These are phyloP conservation scores for Yarrowia hollandica DNA, from an alignment of 805 yeast genomes.

Conservation along the genomic window DNA sequence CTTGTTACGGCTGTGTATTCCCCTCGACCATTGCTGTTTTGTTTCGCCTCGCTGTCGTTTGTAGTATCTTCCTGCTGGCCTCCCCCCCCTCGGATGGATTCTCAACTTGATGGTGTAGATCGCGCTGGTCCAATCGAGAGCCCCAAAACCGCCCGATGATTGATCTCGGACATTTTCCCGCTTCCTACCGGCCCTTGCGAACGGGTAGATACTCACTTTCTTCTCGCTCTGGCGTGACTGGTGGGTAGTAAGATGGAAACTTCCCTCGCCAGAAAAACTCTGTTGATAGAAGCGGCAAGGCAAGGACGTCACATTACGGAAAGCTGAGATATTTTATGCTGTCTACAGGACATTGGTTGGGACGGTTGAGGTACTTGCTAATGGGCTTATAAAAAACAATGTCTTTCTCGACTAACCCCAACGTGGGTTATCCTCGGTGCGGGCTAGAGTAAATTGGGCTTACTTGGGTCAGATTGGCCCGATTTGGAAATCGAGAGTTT, in stretches of 20 bases:
- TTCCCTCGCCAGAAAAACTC: conserved; percentile 24
- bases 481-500: conserved; percentile 1
- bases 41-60: background rate
- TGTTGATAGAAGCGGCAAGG: conserved; percentile 23
- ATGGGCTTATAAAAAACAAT: too few relatives aligned
- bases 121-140: conserved; percentile 8
- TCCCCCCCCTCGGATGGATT: background rate
- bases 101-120: background rate
- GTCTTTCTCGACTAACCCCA: background rate
- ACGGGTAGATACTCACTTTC: conserved; percentile 19
- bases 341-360: background rate
- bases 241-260: conserved; percentile 28
- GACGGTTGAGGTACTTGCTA: background rate
- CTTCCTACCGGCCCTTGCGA: background rate
- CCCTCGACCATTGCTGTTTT: background rate
- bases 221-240: conserved; percentile 27
- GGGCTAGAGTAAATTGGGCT: background rate
- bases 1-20: background rate
- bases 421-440: background rate
- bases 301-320: conserved; percentile 19
- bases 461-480: background rate
- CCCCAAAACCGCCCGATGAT: background rate
- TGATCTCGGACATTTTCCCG: conserved; percentile 6
- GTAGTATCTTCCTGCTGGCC: background rate
- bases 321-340: conserved; percentile 22